phyloP scores from a whole-genome alignment of 106 monocot species.

The Cymbidium sinense region DNA sequence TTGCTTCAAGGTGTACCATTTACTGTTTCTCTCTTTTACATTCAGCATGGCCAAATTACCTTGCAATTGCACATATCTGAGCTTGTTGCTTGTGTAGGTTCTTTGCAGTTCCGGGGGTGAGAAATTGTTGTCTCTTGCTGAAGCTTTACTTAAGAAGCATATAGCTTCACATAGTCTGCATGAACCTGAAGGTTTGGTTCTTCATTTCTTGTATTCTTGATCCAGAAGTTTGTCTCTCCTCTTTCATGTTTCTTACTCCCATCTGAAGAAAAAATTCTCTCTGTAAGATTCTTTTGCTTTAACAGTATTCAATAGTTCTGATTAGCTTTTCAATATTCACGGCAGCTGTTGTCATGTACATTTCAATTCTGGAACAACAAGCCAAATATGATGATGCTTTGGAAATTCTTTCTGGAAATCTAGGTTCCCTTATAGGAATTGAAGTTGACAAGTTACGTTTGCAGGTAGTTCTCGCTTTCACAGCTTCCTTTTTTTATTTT shows the following conservation, averaged over 20 bases:
- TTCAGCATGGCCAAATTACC: background rate
- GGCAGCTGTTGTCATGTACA: constrained; percentile 75
- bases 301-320: background rate
- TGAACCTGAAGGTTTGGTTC: constrained; percentile 85
- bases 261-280: background rate
- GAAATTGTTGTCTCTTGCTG: constrained; percentile 74
- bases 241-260: background rate
- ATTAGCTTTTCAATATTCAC: background rate
- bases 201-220: background rate
- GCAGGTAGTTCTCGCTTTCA: constrained; percentile 61
- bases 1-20: background rate
- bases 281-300: background rate
- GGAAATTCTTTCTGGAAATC: constrained; percentile 67
- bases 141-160: constrained; percentile 89
- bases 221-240: background rate
- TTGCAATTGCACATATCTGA: background rate
- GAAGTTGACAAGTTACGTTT: constrained; percentile 92
- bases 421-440: constrained; percentile 77
- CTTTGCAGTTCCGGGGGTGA: constrained; percentile 54
- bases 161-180: constrained; percentile 69
- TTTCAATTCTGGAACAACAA: constrained; percentile 96
- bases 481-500: background rate
- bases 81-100: constrained; percentile 44
- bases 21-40: background rate
- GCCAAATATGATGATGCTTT: constrained; percentile 72